A percentile compares a stretch with the other conserved stretches of the same genome.
phyloP scores from a whole-genome alignment of 2,329 filamentous ascomycete species.

The Aspergillus sp. region DNA sequence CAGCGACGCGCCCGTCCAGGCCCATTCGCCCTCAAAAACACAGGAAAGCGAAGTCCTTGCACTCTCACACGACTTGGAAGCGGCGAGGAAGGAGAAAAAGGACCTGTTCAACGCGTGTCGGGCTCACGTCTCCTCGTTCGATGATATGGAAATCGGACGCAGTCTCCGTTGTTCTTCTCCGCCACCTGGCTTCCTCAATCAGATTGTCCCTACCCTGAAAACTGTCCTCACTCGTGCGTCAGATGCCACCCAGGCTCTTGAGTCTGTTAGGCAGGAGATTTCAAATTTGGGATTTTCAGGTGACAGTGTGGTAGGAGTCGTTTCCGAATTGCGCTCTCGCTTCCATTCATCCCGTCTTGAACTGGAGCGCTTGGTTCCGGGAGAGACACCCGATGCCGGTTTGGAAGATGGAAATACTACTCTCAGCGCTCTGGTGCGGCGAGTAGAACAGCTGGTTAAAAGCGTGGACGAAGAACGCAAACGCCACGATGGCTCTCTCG shows the following conservation, averaged over 20 bases:
- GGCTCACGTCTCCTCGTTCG: conserved; percentile 15
- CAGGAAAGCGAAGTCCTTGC: conserved; percentile 17
- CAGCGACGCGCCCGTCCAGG: conserved; percentile 12
- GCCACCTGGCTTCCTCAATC: conserved; percentile 30
- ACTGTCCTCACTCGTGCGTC: conserved; percentile 28
- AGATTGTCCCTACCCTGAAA: conserved; percentile 28
- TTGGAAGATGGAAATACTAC: conserved; percentile 32
- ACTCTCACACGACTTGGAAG: conserved; percentile 30
- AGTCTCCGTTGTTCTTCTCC: conserved; percentile 22
- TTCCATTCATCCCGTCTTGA: conserved; percentile 37
- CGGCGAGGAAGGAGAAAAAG: conserved; percentile 30
- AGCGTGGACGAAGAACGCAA: conserved; percentile 25
- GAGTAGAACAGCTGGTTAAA: conserved; percentile 27
- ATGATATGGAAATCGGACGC: conserved; percentile 12
- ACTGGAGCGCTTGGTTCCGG: conserved; percentile 35
- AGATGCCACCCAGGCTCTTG: conserved; percentile 28
- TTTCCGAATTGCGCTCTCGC: conserved; percentile 27
- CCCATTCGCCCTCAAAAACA: conserved; percentile 7
- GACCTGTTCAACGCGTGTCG: conserved; percentile 33
- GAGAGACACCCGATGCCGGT: conserved; percentile 31
- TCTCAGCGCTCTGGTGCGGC: conserved; percentile 31
- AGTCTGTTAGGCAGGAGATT: conserved; percentile 27
- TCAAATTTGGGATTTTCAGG: conserved; percentile 32
- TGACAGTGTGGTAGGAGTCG: conserved; percentile 18
- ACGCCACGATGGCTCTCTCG: conserved; percentile 23